Evolutionary conservation across 257 asterid species (phyloP).

Genomic region (Hygrophila difformis): DNA sequence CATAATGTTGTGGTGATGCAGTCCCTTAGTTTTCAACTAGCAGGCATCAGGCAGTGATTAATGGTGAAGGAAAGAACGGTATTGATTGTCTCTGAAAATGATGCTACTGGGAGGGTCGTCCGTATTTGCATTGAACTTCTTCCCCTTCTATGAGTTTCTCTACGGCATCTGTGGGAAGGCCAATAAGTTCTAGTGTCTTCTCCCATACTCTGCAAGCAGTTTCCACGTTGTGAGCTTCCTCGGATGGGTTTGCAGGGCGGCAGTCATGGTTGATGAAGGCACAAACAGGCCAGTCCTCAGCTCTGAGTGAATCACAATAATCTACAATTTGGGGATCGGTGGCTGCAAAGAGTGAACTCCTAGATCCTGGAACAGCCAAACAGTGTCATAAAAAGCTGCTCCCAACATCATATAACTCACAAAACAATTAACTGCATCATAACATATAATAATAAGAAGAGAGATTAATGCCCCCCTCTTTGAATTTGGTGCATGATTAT

Average conservation of each 20-base stretch:
- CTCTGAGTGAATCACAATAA: slow-evolving; percentile 71
- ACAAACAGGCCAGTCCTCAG: slow-evolving; percentile 96
- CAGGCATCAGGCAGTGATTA: too few relatives aligned
- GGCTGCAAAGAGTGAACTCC: slow-evolving; percentile 92
- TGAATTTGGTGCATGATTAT: too few relatives aligned
- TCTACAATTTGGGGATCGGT: slow-evolving; percentile 88
- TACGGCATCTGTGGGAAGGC: slow-evolving; percentile 78
- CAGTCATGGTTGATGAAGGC: slow-evolving; percentile 87
- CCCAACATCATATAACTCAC: background rate
- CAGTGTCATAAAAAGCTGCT: background rate
- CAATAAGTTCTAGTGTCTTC: slow-evolving; percentile 74
- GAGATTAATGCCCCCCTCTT: too few relatives aligned
- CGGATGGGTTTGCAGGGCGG: slow-evolving; percentile 72
- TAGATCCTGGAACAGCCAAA: slow-evolving; percentile 56
- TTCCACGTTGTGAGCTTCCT: slow-evolving; percentile 29
- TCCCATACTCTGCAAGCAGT: slow-evolving; percentile 76
- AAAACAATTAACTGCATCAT: background rate
- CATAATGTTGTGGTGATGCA: too few relatives aligned
- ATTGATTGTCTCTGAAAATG: background rate
- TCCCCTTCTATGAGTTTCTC: slow-evolving; percentile 81
- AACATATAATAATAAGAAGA: too few relatives aligned
- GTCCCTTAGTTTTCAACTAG: too few relatives aligned
- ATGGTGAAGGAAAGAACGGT: too few relatives aligned
- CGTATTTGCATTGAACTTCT: slow-evolving; percentile 41
- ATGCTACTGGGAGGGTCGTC: background rate